These are phyloP conservation scores for Pyracantha coccinea DNA, from an alignment of 331 rosid species.

Conservation along the genomic window DNA sequence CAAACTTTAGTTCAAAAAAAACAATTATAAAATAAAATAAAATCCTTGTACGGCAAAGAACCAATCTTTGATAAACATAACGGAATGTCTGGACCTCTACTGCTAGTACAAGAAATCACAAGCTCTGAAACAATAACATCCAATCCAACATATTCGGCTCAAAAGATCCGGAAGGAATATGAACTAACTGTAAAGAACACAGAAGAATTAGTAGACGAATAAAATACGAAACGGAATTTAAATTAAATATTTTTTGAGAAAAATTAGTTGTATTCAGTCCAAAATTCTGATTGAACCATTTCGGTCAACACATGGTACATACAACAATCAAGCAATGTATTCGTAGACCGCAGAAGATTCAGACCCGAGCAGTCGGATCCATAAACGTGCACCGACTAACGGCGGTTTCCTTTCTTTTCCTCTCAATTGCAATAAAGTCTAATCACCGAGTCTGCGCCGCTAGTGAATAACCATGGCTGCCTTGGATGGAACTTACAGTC, in stretches of 20 bases:
- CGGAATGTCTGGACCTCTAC: no score
- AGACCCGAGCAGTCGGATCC: not conserved
- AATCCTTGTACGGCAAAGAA: no score
- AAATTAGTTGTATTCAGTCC: not conserved
- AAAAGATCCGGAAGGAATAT: no score
- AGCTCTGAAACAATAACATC: no score
- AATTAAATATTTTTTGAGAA: not conserved
- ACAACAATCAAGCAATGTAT: not conserved
- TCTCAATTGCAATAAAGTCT: conserved; percentile 65
- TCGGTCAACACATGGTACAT: not conserved
- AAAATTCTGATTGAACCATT: not conserved
- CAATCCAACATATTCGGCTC: no score
- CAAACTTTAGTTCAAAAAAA: no score
- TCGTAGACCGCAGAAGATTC: not conserved
- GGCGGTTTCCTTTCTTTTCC: conserved; percentile 1
- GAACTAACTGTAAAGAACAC: no score
- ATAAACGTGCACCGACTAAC: not conserved
- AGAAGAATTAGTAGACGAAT: no score
- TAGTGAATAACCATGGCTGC: conserved; percentile 92
- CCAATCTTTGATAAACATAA: no score
- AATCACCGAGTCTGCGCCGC: conserved; percentile 83
- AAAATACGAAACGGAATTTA: not conserved
- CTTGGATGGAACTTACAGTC: conserved; percentile 95
- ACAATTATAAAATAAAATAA: no score
- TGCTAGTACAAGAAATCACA: no score